A percentile compares a stretch with the other conserved stretches of the same genome.
Conservation (phyloP, 257 asterid species). For the Echium plantagineum region DNA sequence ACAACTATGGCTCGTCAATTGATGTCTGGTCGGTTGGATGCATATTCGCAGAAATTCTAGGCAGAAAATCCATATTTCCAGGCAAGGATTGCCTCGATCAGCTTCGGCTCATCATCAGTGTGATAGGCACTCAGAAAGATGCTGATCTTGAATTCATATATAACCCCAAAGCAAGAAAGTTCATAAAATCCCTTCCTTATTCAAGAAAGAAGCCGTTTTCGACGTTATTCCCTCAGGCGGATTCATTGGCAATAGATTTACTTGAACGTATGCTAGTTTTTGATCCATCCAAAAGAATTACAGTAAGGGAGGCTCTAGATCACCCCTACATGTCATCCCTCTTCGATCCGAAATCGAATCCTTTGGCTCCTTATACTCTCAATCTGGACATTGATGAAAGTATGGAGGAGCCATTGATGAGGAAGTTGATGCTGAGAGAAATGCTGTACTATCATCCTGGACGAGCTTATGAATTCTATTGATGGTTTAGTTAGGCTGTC, state of each 20-base stretch:
- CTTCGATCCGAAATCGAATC: constrained; percentile 2
- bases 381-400: constrained; percentile 3
- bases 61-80: constrained; percentile 3
- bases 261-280: constrained; percentile 6
- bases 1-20: background rate
- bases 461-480: background rate
- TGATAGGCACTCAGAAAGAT: constrained; percentile 7
- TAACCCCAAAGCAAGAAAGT: constrained; percentile 4
- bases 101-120: constrained; percentile 5
- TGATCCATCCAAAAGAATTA: constrained; percentile 10
- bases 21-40: constrained; percentile 5
- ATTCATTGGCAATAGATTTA: constrained; percentile 8
- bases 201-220: constrained; percentile 6
- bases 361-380: constrained; percentile 1
- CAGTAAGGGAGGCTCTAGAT: constrained; percentile 2
- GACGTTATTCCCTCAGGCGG: constrained; percentile 1
- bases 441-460: constrained; percentile 3
- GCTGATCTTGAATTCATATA: constrained; percentile 7
- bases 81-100: constrained; percentile 3
- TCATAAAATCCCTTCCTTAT: constrained; percentile 6
- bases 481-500: too few relatives aligned
- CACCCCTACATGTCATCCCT: constrained; percentile 9
- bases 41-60: constrained; percentile 5
- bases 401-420: background rate
- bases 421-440: constrained; percentile 12